Conservation (phyloP, 257 asterid species). For the Datura wrightii region DNA sequence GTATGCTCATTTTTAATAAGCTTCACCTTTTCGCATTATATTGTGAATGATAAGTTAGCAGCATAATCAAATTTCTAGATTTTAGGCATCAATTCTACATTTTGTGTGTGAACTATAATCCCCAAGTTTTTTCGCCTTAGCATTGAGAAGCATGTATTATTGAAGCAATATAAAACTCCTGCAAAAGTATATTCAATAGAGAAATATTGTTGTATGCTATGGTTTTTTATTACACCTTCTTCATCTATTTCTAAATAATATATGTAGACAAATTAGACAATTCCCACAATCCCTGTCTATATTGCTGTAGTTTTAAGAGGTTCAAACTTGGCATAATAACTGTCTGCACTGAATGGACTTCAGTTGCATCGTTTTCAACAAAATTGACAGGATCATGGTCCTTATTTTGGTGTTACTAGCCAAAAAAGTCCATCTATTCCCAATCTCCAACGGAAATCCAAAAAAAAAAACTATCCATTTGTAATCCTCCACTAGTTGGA, state of each 20-base stretch:
- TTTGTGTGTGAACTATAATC: neutral
- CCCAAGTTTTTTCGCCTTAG: neutral
- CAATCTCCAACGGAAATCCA: no score
- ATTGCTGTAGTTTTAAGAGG: neutral
- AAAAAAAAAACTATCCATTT: no score
- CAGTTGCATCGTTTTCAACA: constrained; percentile 28
- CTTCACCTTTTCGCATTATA: neutral
- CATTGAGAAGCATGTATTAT: neutral
- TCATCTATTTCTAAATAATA: neutral
- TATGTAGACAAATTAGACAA: constrained; percentile 19
- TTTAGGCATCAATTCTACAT: neutral
- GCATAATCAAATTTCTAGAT: neutral
- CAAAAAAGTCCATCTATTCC: neutral
- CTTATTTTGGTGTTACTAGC: neutral
- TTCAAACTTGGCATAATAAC: neutral
- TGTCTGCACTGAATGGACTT: constrained; percentile 2
- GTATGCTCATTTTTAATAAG: neutral
- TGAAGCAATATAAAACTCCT: neutral
- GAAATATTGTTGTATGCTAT: neutral
- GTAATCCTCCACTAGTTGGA: no score
- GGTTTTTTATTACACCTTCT: neutral
- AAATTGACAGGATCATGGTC: neutral
- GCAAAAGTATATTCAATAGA: neutral
- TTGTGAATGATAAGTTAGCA: neutral
- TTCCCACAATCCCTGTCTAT: neutral